Evolutionary conservation across 345 rosid species (phyloP), one percentile per base, ranked within the genome.

Genomic region (Acer saccharum): DNA sequence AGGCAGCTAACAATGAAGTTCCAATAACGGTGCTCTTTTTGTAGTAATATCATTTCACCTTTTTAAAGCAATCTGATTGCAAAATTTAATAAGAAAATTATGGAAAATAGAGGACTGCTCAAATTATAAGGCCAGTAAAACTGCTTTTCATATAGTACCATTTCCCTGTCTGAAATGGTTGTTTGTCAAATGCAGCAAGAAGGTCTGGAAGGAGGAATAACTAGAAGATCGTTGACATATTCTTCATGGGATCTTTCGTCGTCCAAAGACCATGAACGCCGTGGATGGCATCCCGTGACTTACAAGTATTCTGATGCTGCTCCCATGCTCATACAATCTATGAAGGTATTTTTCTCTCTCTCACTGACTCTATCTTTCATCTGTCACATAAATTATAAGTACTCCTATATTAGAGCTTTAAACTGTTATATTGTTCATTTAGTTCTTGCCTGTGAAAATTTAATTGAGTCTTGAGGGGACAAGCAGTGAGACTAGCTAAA

Each of bases 251-350:
- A 96, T 81, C 86, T 89, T 74, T 85, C 97, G 25, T 89, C 93
- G 69, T 81, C 97, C 13, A 90, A 86, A 81, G 92, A 91, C 55
- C 93, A 82, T 11, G 86, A 89, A 77, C 97, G 93, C 76, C 93
- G 90, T 17, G 97, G 97, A 77, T 94, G 99, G 99, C 99, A 89
- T 86, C 99, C 92, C 69, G 87, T 88, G 71, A 90, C 93, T 55
- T 93, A 93, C 66, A 89, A 95, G 87, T 89, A 80, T 82, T 85
- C 94, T 17, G 99, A 90, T 83, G 99, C 96, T 69, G 89, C 96
- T 80, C 88, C 89, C 55, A 35, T 8, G 73, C 91, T 93, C 55
- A 77, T 95, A 70, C 82, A 86, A 79, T 91, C 93, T 54, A 95
- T 95, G 75, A 93, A 90, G 96, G 95, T 95, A 89, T 16, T 2